These are phyloP conservation scores for Wallacemonas collosoma DNA, from an alignment of 208 protist species.

Conservation along the genomic window DNA sequence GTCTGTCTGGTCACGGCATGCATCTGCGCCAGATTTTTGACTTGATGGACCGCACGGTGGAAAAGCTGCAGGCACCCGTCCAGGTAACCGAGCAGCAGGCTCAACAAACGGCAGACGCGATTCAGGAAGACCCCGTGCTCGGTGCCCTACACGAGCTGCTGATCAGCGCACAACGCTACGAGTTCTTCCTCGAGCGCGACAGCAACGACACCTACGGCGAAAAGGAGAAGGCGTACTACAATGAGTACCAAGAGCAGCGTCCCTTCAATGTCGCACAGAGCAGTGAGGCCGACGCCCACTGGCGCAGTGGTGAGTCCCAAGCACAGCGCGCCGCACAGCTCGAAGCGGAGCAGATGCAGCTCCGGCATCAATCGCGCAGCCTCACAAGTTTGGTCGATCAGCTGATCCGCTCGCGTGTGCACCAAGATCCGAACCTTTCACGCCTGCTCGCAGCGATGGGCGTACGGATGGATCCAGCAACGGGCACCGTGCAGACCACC, in stretches of 20 bases:
- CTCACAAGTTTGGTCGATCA: conserved; percentile 62
- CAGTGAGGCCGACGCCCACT: conserved; percentile 19
- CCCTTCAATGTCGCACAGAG: conserved; percentile 27
- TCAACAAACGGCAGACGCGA: conserved; percentile 19
- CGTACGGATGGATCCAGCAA: conserved; percentile 39
- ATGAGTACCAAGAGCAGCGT: conserved; percentile 40
- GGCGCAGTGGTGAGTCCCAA: not conserved
- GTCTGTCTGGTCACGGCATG: conserved; percentile 54
- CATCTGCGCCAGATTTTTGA: conserved; percentile 56
- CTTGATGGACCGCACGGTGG: conserved; percentile 32
- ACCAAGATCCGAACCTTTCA: conserved; percentile 41
- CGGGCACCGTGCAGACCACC: conserved; percentile 26
- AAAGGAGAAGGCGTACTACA: conserved; percentile 62
- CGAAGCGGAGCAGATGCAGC: conserved; percentile 25
- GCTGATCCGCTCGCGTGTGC: conserved; percentile 44
- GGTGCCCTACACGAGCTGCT: conserved; percentile 18
- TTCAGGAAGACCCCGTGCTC: conserved; percentile 36
- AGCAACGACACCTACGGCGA: conserved; percentile 53
- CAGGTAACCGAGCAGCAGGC: conserved; percentile 17
- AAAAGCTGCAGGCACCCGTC: conserved; percentile 19
- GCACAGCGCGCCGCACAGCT: conserved; percentile 11
- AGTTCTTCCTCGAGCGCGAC: conserved; percentile 68
- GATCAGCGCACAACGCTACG: conserved; percentile 60
- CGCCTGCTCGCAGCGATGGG: conserved; percentile 68
- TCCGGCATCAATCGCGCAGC: conserved; percentile 42